phyloP scores from a whole-genome alignment of 1,284 basidiomycete genomes.

The Erythrobasidium hasegawianum region DNA sequence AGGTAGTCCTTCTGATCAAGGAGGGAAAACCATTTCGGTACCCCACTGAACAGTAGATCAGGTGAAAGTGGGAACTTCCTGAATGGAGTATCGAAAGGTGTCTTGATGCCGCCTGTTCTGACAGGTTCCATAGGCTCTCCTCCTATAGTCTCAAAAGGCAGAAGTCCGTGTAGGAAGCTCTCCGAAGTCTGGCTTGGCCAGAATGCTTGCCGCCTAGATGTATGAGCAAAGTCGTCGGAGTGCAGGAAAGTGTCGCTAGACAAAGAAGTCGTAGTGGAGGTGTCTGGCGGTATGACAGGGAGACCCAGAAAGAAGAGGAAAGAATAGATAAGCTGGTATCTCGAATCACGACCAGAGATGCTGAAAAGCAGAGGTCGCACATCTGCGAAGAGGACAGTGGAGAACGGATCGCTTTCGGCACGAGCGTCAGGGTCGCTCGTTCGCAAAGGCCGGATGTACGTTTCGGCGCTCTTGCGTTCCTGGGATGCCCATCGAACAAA shows the following conservation, averaged over 20 bases:
- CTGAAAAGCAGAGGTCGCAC: conserved; percentile 65
- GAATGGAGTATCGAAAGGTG: conserved; percentile 43
- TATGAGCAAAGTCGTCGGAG: conserved; percentile 39
- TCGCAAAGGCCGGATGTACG: conserved; percentile 57
- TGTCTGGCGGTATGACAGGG: conserved; percentile 52
- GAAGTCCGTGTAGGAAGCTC: conserved; percentile 22
- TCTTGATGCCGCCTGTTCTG: conserved; percentile 36
- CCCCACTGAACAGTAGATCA: conserved; percentile 39
- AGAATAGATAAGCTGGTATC: conserved; percentile 64
- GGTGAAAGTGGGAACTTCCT: conserved; percentile 40
- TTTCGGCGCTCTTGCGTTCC: conserved; percentile 58
- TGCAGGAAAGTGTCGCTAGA: conserved; percentile 50
- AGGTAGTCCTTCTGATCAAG: conserved; percentile 45
- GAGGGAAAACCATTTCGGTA: conserved; percentile 49
- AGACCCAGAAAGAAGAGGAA: conserved; percentile 76
- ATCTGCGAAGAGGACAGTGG: conserved; percentile 73
- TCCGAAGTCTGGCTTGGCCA: conserved; percentile 39
- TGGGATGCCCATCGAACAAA: conserved; percentile 61
- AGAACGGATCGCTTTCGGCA: conserved; percentile 68
- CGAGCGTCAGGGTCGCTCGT: conserved; percentile 56
- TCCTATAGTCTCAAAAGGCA: conserved; percentile 47
- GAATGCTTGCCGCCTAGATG: conserved; percentile 37
- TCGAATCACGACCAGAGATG: conserved; percentile 57
- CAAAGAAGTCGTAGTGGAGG: conserved; percentile 48
- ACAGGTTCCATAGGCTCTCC: conserved; percentile 52